phyloP scores from a whole-genome alignment of 345 rosid species.

The Aquilaria sinensis region DNA sequence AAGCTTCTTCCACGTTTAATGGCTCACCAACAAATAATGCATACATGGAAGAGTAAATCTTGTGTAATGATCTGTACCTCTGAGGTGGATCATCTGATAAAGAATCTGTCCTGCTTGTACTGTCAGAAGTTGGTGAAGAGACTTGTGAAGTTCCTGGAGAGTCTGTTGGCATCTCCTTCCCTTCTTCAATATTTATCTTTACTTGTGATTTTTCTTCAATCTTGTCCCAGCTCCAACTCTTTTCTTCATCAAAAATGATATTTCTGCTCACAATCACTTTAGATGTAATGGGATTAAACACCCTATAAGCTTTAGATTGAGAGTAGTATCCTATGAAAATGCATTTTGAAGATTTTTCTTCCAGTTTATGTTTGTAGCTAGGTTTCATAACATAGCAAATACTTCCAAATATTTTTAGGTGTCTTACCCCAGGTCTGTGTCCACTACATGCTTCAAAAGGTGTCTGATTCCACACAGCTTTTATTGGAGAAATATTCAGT shows the following conservation, averaged over 20 bases:
- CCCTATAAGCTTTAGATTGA: background rate
- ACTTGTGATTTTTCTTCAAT: background rate
- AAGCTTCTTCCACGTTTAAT: background rate
- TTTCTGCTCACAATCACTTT: background rate
- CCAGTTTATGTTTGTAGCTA: background rate
- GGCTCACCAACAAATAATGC: background rate
- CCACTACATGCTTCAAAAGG: background rate
- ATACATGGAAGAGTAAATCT: background rate
- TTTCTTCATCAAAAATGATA: background rate
- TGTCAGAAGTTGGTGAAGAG: no score
- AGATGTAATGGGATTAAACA: background rate
- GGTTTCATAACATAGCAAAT: background rate
- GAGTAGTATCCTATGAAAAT: background rate
- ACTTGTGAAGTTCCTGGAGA: no score
- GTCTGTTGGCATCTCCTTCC: no score
- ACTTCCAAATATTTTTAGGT: background rate
- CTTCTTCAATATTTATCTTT: no score
- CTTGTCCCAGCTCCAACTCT: background rate
- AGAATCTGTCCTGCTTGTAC: no score
- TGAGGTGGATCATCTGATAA: no score
- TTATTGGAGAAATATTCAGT: background rate
- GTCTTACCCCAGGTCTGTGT: background rate
- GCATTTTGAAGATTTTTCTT: background rate
- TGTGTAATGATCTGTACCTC: no score
- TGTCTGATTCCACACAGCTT: background rate